Conservation (phyloP, 1,284 basidiomycete species). For the Lentinus polychrous region DNA sequence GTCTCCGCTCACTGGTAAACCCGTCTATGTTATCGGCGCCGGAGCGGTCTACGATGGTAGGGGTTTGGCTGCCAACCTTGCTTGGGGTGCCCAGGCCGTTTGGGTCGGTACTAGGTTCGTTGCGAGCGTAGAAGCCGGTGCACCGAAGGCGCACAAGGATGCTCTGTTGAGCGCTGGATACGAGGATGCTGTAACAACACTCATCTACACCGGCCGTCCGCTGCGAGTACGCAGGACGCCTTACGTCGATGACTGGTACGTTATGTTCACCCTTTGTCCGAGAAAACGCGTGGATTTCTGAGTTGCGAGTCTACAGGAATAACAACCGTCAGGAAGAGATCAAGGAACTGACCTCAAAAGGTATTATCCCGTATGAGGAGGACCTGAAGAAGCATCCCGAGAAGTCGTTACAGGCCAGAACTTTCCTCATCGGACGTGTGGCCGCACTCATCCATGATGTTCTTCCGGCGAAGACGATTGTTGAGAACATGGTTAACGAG, state of each 20-base stretch:
- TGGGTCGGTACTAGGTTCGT: slow-evolving; percentile 77
- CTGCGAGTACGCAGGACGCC: slow-evolving; percentile 77
- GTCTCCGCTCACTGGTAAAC: slow-evolving; percentile 73
- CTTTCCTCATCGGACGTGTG: slow-evolving; percentile 74
- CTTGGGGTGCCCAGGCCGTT: slow-evolving; percentile 80
- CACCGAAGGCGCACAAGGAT: slow-evolving; percentile 81
- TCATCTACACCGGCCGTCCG: slow-evolving; percentile 87
- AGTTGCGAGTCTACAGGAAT: slow-evolving; percentile 31
- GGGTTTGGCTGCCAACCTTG: slow-evolving; percentile 77
- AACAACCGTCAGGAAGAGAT: slow-evolving; percentile 63
- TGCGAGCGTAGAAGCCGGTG: slow-evolving; percentile 72
- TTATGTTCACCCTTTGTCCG: slow-evolving; percentile 6
- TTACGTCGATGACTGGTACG: slow-evolving; percentile 74
- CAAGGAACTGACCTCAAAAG: slow-evolving; percentile 62
- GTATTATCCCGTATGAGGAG: slow-evolving; percentile 61
- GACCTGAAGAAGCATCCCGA: slow-evolving; percentile 73
- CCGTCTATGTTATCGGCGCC: slow-evolving; percentile 78
- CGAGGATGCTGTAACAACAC: slow-evolving; percentile 69
- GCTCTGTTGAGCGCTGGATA: slow-evolving; percentile 56
- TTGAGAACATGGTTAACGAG: slow-evolving; percentile 68
- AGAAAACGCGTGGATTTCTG: neutral
- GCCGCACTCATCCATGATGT: slow-evolving; percentile 65
- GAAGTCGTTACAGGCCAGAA: slow-evolving; percentile 43
- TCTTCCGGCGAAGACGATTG: slow-evolving; percentile 66
- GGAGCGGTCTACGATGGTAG: slow-evolving; percentile 85